phyloP scores from a whole-genome alignment of 805 yeast genomes.

The Saturnispora gosingensis region DNA sequence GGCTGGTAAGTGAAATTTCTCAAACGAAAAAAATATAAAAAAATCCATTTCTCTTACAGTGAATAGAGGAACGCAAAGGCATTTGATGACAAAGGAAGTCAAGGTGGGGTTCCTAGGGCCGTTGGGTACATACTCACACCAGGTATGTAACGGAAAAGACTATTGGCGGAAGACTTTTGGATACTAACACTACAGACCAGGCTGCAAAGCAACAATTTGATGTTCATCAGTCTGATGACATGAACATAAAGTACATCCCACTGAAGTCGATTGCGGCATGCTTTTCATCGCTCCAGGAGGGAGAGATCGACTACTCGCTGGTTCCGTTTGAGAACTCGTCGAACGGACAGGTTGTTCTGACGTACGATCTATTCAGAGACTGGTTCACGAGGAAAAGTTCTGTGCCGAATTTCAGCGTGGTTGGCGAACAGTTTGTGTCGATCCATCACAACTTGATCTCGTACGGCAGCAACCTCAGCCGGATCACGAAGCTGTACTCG shows the following conservation, averaged over 20 bases:
- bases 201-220: conserved; percentile 40
- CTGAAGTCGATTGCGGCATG: conserved; percentile 49
- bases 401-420: conserved; percentile 38
- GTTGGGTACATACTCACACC: conserved; percentile 86
- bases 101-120: conserved; percentile 82
- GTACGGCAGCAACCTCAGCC: conserved; percentile 32
- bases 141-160: conserved; percentile 32
- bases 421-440: conserved; percentile 74
- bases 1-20: not conserved
- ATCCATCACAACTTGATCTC: conserved; percentile 71
- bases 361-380: conserved; percentile 74
- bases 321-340: conserved; percentile 93
- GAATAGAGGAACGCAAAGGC: not conserved
- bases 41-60: not conserved
- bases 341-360: conserved; percentile 84
- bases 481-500: conserved; percentile 58
- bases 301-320: conserved; percentile 54
- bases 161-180: not conserved
- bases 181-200: conserved; percentile 17
- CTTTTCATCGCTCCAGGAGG: conserved; percentile 40
- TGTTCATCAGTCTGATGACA: conserved; percentile 14
- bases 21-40: not conserved
- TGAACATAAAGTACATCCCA: conserved; percentile 22
- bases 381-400: conserved; percentile 32
- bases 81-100: conserved; percentile 10